These are phyloP conservation scores for Baorangia bicolor DNA, from an alignment of 768 basidiomycete species.

Conservation along the genomic window DNA sequence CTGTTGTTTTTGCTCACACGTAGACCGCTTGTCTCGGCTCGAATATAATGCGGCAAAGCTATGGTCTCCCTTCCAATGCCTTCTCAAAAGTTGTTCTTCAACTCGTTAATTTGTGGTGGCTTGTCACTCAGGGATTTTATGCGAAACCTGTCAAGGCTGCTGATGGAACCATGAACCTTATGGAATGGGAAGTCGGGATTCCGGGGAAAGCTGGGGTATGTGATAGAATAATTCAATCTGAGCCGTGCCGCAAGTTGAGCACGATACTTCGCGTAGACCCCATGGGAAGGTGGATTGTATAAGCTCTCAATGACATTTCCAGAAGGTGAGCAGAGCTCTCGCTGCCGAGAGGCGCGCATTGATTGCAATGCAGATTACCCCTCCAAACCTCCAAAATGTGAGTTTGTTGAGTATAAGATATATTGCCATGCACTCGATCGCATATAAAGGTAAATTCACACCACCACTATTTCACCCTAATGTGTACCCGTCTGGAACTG, in stretches of 20 bases:
- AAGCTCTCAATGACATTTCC: conserved; percentile 95
- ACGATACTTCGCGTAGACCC: conserved; percentile 56
- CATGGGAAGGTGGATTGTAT: conserved; percentile 97
- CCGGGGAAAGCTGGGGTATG: conserved; percentile 88
- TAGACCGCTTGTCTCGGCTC: neutral
- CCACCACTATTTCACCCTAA: conserved; percentile 98
- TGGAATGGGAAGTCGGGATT: conserved; percentile 99
- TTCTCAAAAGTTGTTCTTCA: neutral
- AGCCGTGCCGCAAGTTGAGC: conserved; percentile 11
- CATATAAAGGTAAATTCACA: conserved; percentile 82
- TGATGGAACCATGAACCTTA: conserved; percentile 93
- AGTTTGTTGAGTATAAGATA: conserved; percentile 25
- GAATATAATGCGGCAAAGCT: neutral
- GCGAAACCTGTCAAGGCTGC: conserved; percentile 87
- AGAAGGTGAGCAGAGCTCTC: conserved; percentile 60
- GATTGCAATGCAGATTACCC: conserved; percentile 67
- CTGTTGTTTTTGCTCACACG: neutral
- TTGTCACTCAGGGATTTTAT: conserved; percentile 79
- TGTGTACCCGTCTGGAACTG: conserved; percentile 98
- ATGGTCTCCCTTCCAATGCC: neutral
- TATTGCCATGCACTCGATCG: conserved; percentile 3
- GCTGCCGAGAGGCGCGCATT: neutral
- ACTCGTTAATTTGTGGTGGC: conserved; percentile 1
- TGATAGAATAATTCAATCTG: conserved; percentile 17
- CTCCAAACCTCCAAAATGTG: conserved; percentile 94